Percentiles rank a stretch among this genome's conserved stretches.
phyloP scores from a whole-genome alignment of 2,329 filamentous ascomycete species.

The Cladophialophora chaetospira region DNA sequence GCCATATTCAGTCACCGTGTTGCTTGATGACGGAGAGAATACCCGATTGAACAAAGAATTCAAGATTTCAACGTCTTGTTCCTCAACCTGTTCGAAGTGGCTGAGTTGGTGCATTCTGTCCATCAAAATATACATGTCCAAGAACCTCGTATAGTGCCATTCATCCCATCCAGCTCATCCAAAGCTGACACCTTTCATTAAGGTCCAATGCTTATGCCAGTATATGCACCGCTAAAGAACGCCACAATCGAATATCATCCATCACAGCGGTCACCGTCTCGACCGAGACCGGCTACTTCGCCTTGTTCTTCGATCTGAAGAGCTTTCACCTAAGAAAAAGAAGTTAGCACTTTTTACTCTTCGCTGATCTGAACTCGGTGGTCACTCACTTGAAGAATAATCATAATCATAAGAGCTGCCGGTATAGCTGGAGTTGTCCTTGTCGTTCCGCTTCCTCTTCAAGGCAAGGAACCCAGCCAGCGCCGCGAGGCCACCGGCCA shows the following conservation, averaged over 20 bases:
- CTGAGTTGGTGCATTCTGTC: constrained; percentile 11
- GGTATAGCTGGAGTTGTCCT: constrained; percentile 40
- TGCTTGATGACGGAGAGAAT: no score
- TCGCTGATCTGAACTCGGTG: no score
- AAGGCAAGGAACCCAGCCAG: constrained; percentile 50
- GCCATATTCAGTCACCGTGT: no score
- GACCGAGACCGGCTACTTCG: constrained; percentile 35
- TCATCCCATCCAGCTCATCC: neutral
- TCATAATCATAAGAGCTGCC: constrained; percentile 43
- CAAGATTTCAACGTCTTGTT: no score
- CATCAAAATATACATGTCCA: neutral
- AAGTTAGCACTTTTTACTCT: neutral
- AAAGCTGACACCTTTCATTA: neutral
- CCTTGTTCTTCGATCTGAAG: constrained; percentile 43
- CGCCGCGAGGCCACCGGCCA: constrained; percentile 47
- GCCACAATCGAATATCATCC: neutral
- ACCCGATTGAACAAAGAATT: no score
- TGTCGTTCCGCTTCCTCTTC: constrained; percentile 44
- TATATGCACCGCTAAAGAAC: constrained; percentile 2
- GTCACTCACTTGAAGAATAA: constrained; percentile 44
- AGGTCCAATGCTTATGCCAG: neutral
- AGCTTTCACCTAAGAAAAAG: constrained; percentile 45
- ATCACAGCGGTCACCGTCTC: constrained; percentile 13
- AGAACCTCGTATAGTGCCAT: neutral
- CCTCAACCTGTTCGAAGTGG: neutral